Base-by-base conservation (phyloP, 208 protist genomes). In the Naegleria gruberi region DNA sequence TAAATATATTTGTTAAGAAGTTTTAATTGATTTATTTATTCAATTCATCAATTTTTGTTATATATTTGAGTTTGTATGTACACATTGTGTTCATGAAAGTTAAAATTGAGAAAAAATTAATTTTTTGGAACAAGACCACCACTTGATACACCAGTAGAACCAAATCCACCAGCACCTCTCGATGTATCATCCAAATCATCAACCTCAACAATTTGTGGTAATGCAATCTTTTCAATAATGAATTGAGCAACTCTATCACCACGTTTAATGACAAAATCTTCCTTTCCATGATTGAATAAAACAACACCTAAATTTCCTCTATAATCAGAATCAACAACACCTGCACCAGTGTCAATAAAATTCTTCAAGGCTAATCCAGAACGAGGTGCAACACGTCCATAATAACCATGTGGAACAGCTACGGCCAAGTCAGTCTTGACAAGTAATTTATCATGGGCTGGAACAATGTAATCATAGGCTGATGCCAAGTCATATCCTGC, bases 261-360 rank as follows among this genome's bases (percentile, higher is more conserved):
- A 4, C 19, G 45, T n/a, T 37, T 45, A 73, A 91, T 82, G n/a
- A 45, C 19, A 65, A 91, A 89, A 10, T 82, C 57, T 88, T 74
- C 89, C 30, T 90, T 40, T 19, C 19, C 4, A 34, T 51, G 44
- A 46, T 91, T 91, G 41, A 91, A 91, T 43, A 91, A 81, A 4
- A 91, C 7, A 15, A 91, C 90, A 81, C 81, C 51, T 40, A 91
- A n/a, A 44, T 90, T 77, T 42, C 65, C 55, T 74, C 90, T 51
- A 89, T 91, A 91, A 91, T 91, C 90, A n/a, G 12, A 42, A 57
- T 91, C 90, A 46, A 91, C 87, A 37, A 91, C 90, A 65, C 90
- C 90, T 44, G 90, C 90, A 44, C 90, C 90, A 55, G 40, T 26
- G 45, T 91, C 90, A 40, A 91, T 91, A 26, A 51, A 82, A 37